Conservation (phyloP, 306 rosid genomes). For the Crotalaria pallida region DNA sequence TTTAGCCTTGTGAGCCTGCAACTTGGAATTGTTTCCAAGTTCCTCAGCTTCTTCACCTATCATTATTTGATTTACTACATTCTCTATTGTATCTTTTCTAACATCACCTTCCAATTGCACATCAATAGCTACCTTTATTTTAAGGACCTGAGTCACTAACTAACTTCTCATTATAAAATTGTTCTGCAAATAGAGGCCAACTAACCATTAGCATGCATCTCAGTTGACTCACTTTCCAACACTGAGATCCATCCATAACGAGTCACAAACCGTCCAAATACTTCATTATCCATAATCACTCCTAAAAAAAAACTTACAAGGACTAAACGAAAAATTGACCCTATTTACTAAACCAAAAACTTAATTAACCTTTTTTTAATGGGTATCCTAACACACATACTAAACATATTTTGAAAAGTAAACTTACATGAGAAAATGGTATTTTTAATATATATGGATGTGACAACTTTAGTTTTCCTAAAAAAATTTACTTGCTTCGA, state of each 20-base stretch:
- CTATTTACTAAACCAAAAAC: no score
- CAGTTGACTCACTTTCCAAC: constrained; percentile 30
- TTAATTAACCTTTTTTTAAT: no score
- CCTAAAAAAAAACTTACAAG: no score
- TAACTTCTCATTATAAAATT: constrained; percentile 38
- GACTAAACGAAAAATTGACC: no score
- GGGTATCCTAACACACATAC: no score
- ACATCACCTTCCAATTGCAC: background rate
- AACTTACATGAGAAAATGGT: no score
- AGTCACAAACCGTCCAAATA: constrained; percentile 35
- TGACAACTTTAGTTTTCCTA: no score
- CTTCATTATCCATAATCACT: constrained; percentile 35
- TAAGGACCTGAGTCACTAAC: constrained; percentile 16
- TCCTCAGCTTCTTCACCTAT: constrained; percentile 25
- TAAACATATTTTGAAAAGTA: no score
- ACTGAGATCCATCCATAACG: constrained; percentile 46
- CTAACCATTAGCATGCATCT: constrained; percentile 37
- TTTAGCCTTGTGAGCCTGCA: constrained; percentile 7
- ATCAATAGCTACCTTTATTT: constrained; percentile 27
- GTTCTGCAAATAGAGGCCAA: constrained; percentile 36
- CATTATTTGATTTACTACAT: constrained; percentile 6
- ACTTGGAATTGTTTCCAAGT: constrained; percentile 12
- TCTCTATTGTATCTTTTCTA: constrained; percentile 2
- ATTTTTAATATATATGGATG: no score
- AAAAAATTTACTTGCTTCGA: no score